Conservation (phyloP, 2,329 filamentous ascomycete genomes). For the Epichloe hybrida region DNA sequence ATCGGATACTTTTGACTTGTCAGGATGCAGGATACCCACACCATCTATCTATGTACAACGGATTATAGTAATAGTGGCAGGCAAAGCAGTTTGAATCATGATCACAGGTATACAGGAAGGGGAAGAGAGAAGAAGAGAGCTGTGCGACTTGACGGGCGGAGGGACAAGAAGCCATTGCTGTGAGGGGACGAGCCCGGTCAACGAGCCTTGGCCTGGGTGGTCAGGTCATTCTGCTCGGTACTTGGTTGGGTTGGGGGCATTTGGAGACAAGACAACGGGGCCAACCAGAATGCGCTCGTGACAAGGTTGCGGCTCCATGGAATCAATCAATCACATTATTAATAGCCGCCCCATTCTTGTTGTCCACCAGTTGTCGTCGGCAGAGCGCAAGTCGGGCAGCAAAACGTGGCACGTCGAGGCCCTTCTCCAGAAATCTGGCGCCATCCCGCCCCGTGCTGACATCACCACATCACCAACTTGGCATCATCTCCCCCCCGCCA, state of each 20-base stretch:
- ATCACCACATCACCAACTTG: neutral
- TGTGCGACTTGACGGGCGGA: no score
- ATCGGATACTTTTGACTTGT: no score
- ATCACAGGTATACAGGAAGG: neutral
- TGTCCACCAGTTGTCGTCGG: no score
- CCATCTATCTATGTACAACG: no score
- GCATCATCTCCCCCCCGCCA: no score
- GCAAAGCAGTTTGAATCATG: neutral
- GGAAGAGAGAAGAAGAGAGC: neutral
- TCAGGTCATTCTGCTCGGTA: neutral
- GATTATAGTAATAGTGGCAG: no score
- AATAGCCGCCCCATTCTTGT: no score
- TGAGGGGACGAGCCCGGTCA: no score
- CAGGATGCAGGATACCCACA: no score
- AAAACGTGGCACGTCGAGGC: no score
- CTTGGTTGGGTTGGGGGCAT: neutral
- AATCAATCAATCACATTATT: neutral
- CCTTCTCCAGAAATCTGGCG: neutral
- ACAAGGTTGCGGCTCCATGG: neutral
- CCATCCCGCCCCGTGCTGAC: slow-evolving; percentile 1
- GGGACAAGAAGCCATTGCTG: neutral
- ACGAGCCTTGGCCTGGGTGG: no score
- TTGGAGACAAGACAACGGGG: no score
- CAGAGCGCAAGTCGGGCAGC: neutral
- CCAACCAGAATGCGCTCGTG: neutral